Evolutionary conservation across 345 rosid genomes (phyloP).

Genomic region (Lenwebbia sp.): DNA sequence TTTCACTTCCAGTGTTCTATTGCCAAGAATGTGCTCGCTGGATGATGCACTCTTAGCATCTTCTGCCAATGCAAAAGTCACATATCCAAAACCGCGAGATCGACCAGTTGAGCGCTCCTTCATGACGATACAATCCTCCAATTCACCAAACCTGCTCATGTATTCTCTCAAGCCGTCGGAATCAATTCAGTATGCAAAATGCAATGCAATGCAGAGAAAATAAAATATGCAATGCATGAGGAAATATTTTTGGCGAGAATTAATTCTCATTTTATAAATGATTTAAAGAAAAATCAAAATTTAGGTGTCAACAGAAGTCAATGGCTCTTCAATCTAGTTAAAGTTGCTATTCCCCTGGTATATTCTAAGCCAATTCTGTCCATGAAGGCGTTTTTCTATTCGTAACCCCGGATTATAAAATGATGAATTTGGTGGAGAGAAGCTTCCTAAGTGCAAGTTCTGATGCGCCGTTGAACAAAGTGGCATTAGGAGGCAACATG

Average conservation of each 20-base stretch:
- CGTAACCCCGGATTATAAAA: neutral
- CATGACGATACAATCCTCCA: too few species aligned
- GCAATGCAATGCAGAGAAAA: too few species aligned
- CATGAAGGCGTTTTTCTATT: neutral
- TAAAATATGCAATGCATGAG: too few species aligned
- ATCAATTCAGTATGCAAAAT: too few species aligned
- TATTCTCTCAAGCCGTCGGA: too few species aligned
- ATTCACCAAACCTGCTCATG: too few species aligned
- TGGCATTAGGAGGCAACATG: neutral
- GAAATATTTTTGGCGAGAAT: too few species aligned
- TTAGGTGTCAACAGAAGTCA: too few species aligned
- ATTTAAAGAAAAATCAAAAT: too few species aligned
- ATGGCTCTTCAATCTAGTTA: neutral
- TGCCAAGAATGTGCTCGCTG: constrained; percentile 77
- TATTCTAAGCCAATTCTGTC: neutral
- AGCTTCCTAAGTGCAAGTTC: neutral
- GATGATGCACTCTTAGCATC: constrained; percentile 79
- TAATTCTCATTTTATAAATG: too few species aligned
- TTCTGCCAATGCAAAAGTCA: constrained; percentile 57
- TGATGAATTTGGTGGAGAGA: neutral
- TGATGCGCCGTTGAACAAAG: neutral
- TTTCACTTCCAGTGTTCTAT: constrained; percentile 84
- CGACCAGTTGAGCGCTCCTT: constrained; percentile 92
- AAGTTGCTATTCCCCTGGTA: neutral
- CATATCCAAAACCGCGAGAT: constrained; percentile 96